phyloP scores from a whole-genome alignment of 1,284 basidiomycete species.

The Malassezia sympodialis region DNA sequence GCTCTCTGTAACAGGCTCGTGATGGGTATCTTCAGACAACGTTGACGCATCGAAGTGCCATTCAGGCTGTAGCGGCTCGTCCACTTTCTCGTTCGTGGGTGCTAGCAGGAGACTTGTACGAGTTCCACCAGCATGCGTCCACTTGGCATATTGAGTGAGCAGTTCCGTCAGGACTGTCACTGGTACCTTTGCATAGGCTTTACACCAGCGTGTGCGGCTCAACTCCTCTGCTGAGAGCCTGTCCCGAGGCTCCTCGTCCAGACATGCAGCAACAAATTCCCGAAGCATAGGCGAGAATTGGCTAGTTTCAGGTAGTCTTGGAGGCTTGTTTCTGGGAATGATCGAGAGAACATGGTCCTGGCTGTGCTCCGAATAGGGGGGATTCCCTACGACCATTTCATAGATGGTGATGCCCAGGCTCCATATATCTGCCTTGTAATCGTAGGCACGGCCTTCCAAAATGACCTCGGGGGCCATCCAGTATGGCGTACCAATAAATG shows the following conservation, averaged over 20 bases:
- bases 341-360: conserved; percentile 81
- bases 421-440: conserved; percentile 64
- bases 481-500: conserved; percentile 51
- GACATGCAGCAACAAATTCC: conserved; percentile 75
- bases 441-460: conserved; percentile 57
- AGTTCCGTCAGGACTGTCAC: conserved; percentile 65
- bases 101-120: conserved; percentile 58
- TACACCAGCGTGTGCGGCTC: conserved; percentile 84
- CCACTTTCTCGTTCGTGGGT: background rate
- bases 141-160: conserved; percentile 62
- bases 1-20: background rate
- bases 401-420: conserved; percentile 85
- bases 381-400: conserved; percentile 79
- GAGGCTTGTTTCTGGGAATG: conserved; percentile 77
- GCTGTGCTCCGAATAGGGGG: conserved; percentile 80
- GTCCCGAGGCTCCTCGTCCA: conserved; percentile 72
- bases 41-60: conserved; percentile 11
- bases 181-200: conserved; percentile 60
- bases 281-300: conserved; percentile 69
- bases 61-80: conserved; percentile 10
- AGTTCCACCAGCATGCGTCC: conserved; percentile 69
- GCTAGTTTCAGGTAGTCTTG: conserved; percentile 60
- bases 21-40: background rate
- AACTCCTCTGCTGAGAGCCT: conserved; percentile 82
- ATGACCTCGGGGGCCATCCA: conserved; percentile 48